phyloP scores from a whole-genome alignment of 2,329 filamentous ascomycete species.

The Colletotrichum neosansevieriae region DNA sequence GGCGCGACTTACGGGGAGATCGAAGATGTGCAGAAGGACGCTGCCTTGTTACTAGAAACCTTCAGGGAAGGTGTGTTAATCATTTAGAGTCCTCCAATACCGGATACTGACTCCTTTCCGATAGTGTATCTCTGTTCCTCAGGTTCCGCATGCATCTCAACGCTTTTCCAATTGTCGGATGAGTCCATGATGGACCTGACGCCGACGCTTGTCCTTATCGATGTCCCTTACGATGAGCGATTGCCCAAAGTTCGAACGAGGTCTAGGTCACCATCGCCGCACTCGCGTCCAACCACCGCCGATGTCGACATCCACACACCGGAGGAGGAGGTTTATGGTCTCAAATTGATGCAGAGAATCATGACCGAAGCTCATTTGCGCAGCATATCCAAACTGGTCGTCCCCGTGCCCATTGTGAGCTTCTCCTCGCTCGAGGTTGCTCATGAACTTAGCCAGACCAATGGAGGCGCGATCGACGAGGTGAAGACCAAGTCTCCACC shows the following conservation, averaged over 20 bases:
- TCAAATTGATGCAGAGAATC: conserved; percentile 67
- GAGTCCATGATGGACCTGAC: conserved; percentile 63
- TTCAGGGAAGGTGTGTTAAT: conserved; percentile 67
- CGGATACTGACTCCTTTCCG: background rate
- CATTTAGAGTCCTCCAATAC: background rate
- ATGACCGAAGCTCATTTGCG: conserved; percentile 69
- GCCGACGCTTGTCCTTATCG: conserved; percentile 69
- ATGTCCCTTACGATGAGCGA: conserved; percentile 65
- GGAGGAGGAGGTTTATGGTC: conserved; percentile 66
- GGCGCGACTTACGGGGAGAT: conserved; percentile 50
- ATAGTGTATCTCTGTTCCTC: conserved; percentile 67
- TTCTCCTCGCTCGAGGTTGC: conserved; percentile 49
- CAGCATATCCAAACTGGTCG: conserved; percentile 67
- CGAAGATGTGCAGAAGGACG: conserved; percentile 58
- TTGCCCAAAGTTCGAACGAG: conserved; percentile 51
- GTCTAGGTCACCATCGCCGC: conserved; percentile 60
- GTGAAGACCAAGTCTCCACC: conserved; percentile 20
- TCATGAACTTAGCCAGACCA: conserved; percentile 35
- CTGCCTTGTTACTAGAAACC: conserved; percentile 63
- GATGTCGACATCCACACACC: conserved; percentile 56
- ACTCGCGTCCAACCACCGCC: conserved; percentile 50
- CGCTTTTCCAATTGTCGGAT: conserved; percentile 65
- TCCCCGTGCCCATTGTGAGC: conserved; percentile 67
- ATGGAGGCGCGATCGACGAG: conserved; percentile 44
- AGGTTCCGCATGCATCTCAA: conserved; percentile 65